Evolutionary conservation across 257 asterid species (phyloP), one percentile per base, ranked within the genome.

Genomic region (Cynanchum wilfordii): DNA sequence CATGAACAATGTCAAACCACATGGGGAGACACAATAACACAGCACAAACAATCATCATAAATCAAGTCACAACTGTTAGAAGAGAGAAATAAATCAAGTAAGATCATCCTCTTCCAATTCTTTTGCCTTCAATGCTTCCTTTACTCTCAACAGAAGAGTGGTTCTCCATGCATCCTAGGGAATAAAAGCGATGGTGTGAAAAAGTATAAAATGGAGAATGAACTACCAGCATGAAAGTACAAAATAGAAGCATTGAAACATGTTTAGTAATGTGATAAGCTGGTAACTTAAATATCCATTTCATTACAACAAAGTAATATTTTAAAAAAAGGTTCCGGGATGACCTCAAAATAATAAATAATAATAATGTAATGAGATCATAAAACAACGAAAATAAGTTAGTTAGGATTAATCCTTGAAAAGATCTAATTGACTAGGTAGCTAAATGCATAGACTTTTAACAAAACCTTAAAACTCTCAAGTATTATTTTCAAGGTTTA

Each of bases 71-170:
- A 15, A 15, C 36, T 15, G 73, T 65, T 30, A 47, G 52, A 51
- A 67, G 66, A 67, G 66, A 75, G 45, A 51, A 15, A 20, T 56
- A 42, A 60, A 73, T 88, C 79, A 93, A 75, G 98, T 93, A 56
- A 93, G 96, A 86, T 93, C 97, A 56, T 90, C 97, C 73, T 91
- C 98, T 82, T 91, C 98, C 7, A 86, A 85, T 85, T 91, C 98
- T 84, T 87, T 89, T 6, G 98, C 98, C 88, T 91, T 93, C 83
- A 93, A 56, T 30, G 94, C 85, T 78, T 93, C 98, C 95, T 91
- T 93, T 80, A 89, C 96, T 88, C 98, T 91, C 84, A 93, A 80
- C 22, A 93, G 89, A 66, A 93, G 97, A 29, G 96, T 89, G 2
- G 98, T 93, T 84, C 88, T 93, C 96, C 92, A 89, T 33, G 89